Evolutionary conservation across 2,329 filamentous ascomycete genomes (phyloP), one percentile per base, ranked within the genome.

Genomic region (Trichoderma breve): DNA sequence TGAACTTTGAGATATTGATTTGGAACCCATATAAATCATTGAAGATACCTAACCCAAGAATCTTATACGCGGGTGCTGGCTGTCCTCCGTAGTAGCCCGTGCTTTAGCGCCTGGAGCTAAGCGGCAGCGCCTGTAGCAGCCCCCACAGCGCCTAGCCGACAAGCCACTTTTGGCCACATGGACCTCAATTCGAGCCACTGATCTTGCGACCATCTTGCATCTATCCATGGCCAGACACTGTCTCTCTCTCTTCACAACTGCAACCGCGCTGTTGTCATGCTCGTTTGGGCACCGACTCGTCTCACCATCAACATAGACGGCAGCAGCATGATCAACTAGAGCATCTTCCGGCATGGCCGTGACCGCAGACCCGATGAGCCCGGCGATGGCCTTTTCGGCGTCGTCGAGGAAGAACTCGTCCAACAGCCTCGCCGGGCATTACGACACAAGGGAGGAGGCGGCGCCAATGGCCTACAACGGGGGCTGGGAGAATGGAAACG

Each of bases 301-400:
- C 47, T 30, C 15, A 28, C 15, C 55, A 32, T 11, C 61, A 39
- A 2, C 32, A 26, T n/a, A 5, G 26, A 9, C 24, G 6, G 14
- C 21, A 61, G 57, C 61, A 69, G 53, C 66, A 69, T 72, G 66
- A 36, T 43, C 15, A 47, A 72, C 18, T 65, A 62, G 47, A 18
- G n/a, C 39, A 7, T 30, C 12, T 69, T 43, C 66, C 43, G 73
- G 73, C 15, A 78, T 78, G 77, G 76, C 76, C 73, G 74, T 73
- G 64, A 73, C 76, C 68, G 71, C 75, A 67, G 74, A 77, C 67
- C 66, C 76, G 58, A 73, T 76, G 73, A 74, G 67, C 73, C 69
- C 73, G 28, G 69, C 73, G 26, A 66, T 74, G 66, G 71, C 74
- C 53, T 73, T 72, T 32, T 62, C 75, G 8, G 51, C 62, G 47